phyloP scores from a whole-genome alignment of 2,329 filamentous ascomycete species.

The Colletotrichum sp. region DNA sequence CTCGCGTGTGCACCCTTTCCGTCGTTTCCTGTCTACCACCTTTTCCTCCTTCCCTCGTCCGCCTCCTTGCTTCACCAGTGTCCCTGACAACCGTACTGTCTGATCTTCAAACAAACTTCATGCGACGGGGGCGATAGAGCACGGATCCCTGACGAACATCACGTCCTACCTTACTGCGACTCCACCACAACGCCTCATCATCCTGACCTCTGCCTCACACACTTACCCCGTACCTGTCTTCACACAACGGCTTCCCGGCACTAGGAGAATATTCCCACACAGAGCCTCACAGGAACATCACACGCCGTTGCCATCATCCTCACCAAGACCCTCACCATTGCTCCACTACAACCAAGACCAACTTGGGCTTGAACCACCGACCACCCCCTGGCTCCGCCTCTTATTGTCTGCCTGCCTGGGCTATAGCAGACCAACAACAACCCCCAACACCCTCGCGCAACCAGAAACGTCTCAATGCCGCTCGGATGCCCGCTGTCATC shows the following conservation, averaged over 20 bases:
- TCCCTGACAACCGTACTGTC: conserved; percentile 32
- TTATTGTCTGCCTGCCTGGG: conserved; percentile 5
- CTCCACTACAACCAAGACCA: conserved; percentile 5
- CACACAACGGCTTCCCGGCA: conserved; percentile 17
- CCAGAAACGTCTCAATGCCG: conserved; percentile 46
- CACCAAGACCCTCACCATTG: not conserved
- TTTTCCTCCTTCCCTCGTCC: conserved; percentile 37
- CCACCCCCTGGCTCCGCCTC: conserved; percentile 8
- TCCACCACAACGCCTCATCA: conserved; percentile 21
- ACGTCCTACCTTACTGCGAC: conserved; percentile 12
- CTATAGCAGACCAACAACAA: conserved; percentile 11
- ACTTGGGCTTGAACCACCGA: not conserved
- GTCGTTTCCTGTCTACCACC: conserved; percentile 22
- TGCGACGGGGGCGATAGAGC: conserved; percentile 28
- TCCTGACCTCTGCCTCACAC: conserved; percentile 13
- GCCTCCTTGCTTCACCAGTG: conserved; percentile 30
- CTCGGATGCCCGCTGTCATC: conserved; percentile 59
- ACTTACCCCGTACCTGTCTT: not conserved
- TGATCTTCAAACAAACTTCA: conserved; percentile 40
- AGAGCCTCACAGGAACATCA: conserved; percentile 19
- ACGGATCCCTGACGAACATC: conserved; percentile 25
- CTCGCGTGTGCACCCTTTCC: conserved; percentile 2
- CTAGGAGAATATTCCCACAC: conserved; percentile 5
- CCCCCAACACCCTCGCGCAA: conserved; percentile 12
- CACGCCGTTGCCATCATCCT: not conserved